Base-by-base conservation (phyloP, 768 basidiomycete genomes). In the Pleurotus eryngii region DNA sequence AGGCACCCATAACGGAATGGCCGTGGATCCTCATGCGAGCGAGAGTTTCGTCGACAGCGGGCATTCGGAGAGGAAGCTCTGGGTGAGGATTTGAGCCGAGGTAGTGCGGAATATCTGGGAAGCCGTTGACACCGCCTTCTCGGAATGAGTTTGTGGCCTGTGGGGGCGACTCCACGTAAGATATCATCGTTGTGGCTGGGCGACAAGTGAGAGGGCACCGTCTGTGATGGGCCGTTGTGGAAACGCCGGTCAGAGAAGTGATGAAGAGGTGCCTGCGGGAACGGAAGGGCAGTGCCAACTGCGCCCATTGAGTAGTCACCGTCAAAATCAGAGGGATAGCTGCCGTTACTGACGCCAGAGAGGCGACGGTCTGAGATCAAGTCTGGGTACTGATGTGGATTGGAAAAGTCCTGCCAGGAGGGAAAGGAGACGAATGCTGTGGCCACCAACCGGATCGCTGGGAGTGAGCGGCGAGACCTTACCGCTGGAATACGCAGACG, bases 401-500 rank as follows among this genome's bases (percentile, higher is more conserved):
- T 71, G 42, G 39, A 40, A 64, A 79, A 90, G 60, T 86, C 85
- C 67, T 88, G 57, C 72, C 70, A 6, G 74, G 69, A 18, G 84
- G 74, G 64, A 85, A 87, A 5, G 69, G 75, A 14, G 81, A 73
- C 4, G 80, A 69, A 60, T 81, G 81, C 62, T 84, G 85, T 6
- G 74, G 49, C 76, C 76, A 57, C 75, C 72, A 59, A 84, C 81
- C 43, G 83, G 74, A 68, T 90, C 89, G 63, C 70, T 85, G 35
- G 88, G 87, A 11, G 87, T 87, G 45, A 89, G 75, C 0, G 90
- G 87, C 17, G 90, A 90, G 49, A 85, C 86, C 70, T 89, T 90
- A 60, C 87, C 88, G 58, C 83, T 85, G 74, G 77, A 80, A 72
- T 85, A 83, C 14, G 84, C 86, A 3, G 85, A 85, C 20, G 60